Evolutionary conservation across 2,329 filamentous ascomycete genomes (phyloP).

Genomic region (Trichoderma afroharzianum): DNA sequence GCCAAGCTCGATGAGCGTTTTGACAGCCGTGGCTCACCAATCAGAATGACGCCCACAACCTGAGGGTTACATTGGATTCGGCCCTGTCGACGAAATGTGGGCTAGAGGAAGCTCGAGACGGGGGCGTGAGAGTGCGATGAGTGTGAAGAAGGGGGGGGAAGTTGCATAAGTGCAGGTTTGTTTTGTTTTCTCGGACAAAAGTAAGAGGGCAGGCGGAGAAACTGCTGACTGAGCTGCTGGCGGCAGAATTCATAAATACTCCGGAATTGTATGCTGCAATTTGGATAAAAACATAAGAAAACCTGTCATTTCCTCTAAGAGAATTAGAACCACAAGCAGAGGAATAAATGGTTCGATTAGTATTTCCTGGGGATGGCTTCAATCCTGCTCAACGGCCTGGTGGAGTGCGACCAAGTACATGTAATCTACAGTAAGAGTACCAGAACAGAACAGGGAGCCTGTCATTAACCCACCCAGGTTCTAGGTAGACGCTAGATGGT

Average conservation of each 20-base stretch:
- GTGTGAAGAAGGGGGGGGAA: neutral
- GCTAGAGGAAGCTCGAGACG: neutral
- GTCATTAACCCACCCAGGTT: neutral
- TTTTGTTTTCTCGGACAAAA: neutral
- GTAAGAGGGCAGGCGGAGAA: neutral
- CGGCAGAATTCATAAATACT: neutral
- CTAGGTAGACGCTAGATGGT: neutral
- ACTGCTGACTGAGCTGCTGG: neutral
- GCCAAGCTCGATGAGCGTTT: neutral
- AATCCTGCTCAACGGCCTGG: neutral
- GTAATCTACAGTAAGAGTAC: neutral
- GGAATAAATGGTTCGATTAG: neutral
- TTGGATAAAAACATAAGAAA: neutral
- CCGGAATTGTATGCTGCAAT: neutral
- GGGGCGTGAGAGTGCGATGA: neutral
- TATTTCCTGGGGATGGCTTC: neutral
- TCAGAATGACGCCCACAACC: neutral
- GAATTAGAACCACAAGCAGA: neutral
- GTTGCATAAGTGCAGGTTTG: neutral
- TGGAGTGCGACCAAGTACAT: neutral
- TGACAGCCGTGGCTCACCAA: constrained; percentile 3
- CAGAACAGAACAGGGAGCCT: neutral
- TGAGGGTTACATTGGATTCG: constrained; percentile 11
- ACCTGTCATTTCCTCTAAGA: neutral
- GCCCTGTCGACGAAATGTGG: neutral